Evolutionary conservation across 2,329 filamentous ascomycete species (phyloP).

Genomic region (Fusarium pseudonygamai): DNA sequence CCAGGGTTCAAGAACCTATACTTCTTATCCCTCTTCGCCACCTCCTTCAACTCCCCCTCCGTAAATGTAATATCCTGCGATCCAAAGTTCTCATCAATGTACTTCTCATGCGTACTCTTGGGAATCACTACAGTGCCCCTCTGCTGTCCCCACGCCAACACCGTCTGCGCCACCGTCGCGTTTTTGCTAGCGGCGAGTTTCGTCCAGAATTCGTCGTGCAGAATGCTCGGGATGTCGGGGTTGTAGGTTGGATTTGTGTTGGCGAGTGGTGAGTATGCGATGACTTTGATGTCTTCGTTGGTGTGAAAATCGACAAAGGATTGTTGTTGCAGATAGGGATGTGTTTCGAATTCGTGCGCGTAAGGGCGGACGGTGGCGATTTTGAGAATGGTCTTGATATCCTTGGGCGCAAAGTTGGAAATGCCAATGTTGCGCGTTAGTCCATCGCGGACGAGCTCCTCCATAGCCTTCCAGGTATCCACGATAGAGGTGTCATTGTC

Average conservation of each 20-base stretch:
- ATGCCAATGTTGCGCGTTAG: constrained; percentile 55
- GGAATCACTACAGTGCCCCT: constrained; percentile 33
- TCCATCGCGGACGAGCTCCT: constrained; percentile 38
- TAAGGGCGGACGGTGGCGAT: constrained; percentile 43
- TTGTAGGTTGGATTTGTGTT: constrained; percentile 37
- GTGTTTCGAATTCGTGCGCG: constrained; percentile 58
- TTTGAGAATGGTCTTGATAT: constrained; percentile 56
- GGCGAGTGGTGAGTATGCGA: constrained; percentile 37
- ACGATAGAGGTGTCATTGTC: constrained; percentile 35
- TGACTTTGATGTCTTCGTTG: constrained; percentile 43
- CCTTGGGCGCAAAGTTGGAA: constrained; percentile 64
- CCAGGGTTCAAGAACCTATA: constrained; percentile 51
- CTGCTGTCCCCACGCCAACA: constrained; percentile 38
- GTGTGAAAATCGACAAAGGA: constrained; percentile 41
- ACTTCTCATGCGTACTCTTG: constrained; percentile 31
- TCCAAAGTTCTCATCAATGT: constrained; percentile 34
- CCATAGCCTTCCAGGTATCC: constrained; percentile 47
- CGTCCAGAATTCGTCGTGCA: constrained; percentile 32
- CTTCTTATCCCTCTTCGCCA: constrained; percentile 44
- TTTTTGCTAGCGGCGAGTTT: constrained; percentile 30
- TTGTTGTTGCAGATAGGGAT: constrained; percentile 64
- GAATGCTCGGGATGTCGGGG: constrained; percentile 30
- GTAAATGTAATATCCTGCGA: constrained; percentile 28
- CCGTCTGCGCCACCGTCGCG: constrained; percentile 34
- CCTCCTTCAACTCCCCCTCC: constrained; percentile 46